Percentiles rank a stretch among this genome's conserved stretches.
These are phyloP conservation scores for Gossypium anomalum DNA, from an alignment of 345 rosid genomes.

Conservation along the genomic window DNA sequence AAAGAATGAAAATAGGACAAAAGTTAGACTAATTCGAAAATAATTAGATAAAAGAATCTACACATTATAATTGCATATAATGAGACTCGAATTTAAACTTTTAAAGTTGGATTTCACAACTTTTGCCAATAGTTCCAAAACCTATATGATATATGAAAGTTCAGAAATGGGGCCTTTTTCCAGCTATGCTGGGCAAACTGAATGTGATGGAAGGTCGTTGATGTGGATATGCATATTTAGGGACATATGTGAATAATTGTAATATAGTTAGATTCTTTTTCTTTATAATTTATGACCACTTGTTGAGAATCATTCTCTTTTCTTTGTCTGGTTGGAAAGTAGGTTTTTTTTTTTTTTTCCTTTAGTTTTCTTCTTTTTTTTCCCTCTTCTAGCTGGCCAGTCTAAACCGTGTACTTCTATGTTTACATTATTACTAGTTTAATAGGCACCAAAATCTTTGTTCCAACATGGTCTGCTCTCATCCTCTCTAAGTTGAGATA, in stretches of 20 bases:
- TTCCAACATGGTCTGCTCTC: conserved; percentile 7
- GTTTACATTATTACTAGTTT: background rate
- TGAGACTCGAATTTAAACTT: too few relatives aligned
- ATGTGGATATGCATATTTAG: conserved; percentile 25
- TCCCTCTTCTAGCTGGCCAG: too few relatives aligned
- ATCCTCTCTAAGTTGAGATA: conserved; percentile 3
- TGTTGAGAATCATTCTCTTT: conserved; percentile 37
- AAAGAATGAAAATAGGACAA: too few relatives aligned
- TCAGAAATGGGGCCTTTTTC: conserved; percentile 25
- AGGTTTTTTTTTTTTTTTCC: background rate
- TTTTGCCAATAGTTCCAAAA: too few relatives aligned
- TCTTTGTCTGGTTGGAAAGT: conserved; percentile 26
- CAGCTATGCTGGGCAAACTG: conserved; percentile 25
- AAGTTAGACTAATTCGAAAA: fast-evolving
- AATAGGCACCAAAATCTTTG: conserved; percentile 13
- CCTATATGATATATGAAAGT: background rate
- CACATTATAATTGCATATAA: too few relatives aligned
- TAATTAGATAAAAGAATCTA: too few relatives aligned
- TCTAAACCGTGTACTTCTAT: background rate
- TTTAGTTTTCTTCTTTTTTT: background rate
- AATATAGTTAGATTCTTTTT: conserved; percentile 17
- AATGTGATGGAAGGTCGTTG: conserved; percentile 43
- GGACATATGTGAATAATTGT: conserved; percentile 16
- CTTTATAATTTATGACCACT: conserved; percentile 27
- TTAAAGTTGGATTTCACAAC: too few relatives aligned